Conservation (phyloP, 441 rosid genomes). For the Cnidoscolus chayamansa region DNA sequence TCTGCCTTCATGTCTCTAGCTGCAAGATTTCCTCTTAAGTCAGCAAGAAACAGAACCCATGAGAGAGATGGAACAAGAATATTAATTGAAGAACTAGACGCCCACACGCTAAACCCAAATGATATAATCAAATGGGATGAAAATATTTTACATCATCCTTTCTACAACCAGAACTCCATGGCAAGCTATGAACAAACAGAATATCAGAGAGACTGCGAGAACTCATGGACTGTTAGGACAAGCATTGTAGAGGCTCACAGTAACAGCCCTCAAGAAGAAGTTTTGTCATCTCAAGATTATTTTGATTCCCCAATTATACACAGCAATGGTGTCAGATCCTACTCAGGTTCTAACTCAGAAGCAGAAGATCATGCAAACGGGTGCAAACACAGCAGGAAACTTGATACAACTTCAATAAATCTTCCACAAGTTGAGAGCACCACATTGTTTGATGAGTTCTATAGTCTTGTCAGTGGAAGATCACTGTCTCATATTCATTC, state of each 20-base stretch:
- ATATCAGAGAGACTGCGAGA: slow-evolving; percentile 35
- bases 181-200: slow-evolving; percentile 38
- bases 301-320: slow-evolving; percentile 35
- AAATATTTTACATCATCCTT: slow-evolving; percentile 30
- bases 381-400: slow-evolving; percentile 23
- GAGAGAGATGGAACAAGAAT: slow-evolving; percentile 30
- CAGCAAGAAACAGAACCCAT: slow-evolving; percentile 32
- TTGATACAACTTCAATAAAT: slow-evolving; percentile 29
- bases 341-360: slow-evolving; percentile 56
- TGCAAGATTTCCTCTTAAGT: slow-evolving; percentile 67
- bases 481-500: slow-evolving; percentile 33
- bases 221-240: slow-evolving; percentile 41
- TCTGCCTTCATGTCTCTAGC: slow-evolving; percentile 95
- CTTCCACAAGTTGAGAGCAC: slow-evolving; percentile 34
- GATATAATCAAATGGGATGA: slow-evolving; percentile 45
- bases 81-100: slow-evolving; percentile 67
- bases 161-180: slow-evolving; percentile 38
- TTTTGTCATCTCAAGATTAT: slow-evolving; percentile 48
- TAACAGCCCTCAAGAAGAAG: slow-evolving; percentile 62
- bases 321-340: slow-evolving; percentile 43
- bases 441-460: slow-evolving; percentile 42
- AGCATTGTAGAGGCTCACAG: slow-evolving; percentile 38
- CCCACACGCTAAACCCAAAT: slow-evolving; percentile 36
- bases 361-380: slow-evolving; percentile 37
- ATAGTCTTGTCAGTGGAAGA: slow-evolving; percentile 32